A percentile compares a stretch with the other conserved stretches of the same genome.
phyloP scores from a whole-genome alignment of 2,329 filamentous ascomycete species.

The Metarhizium sp. region DNA sequence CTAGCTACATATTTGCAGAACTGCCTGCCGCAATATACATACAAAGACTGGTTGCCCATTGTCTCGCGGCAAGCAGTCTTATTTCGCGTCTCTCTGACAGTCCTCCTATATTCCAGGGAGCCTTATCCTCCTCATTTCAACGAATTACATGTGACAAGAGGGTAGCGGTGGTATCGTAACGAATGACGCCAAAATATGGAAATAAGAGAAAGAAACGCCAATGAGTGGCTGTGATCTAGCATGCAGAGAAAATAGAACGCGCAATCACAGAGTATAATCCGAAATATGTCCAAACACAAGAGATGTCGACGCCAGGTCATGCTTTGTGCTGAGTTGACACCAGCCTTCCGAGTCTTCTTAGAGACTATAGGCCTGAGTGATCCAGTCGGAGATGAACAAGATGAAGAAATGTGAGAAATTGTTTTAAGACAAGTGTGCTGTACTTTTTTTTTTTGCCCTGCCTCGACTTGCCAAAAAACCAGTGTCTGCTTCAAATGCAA shows the following conservation, averaged over 20 bases:
- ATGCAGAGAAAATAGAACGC: slow-evolving; percentile 21
- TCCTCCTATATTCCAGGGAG: not conserved
- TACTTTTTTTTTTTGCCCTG: not conserved
- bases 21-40: not conserved
- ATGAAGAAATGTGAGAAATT: not conserved
- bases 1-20: slow-evolving; percentile 6
- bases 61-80: not conserved
- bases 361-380: not conserved
- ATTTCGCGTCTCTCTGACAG: not conserved
- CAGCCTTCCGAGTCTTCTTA: not conserved
- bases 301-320: slow-evolving; percentile 19
- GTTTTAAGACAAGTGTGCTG: not conserved
- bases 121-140: slow-evolving; percentile 1
- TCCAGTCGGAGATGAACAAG: not conserved
- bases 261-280: slow-evolving; percentile 19
- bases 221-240: slow-evolving; percentile 23
- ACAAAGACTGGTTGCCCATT: not conserved
- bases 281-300: slow-evolving; percentile 21
- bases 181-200: slow-evolving; percentile 8
- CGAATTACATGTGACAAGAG: not conserved
- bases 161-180: slow-evolving; percentile 14
- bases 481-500: not conserved
- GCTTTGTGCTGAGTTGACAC: slow-evolving; percentile 9
- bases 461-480: not conserved
- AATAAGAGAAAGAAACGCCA: slow-evolving; percentile 15